These are phyloP conservation scores for Xylaria polymorpha DNA, from an alignment of 2,329 filamentous ascomycete genomes.

Conservation along the genomic window DNA sequence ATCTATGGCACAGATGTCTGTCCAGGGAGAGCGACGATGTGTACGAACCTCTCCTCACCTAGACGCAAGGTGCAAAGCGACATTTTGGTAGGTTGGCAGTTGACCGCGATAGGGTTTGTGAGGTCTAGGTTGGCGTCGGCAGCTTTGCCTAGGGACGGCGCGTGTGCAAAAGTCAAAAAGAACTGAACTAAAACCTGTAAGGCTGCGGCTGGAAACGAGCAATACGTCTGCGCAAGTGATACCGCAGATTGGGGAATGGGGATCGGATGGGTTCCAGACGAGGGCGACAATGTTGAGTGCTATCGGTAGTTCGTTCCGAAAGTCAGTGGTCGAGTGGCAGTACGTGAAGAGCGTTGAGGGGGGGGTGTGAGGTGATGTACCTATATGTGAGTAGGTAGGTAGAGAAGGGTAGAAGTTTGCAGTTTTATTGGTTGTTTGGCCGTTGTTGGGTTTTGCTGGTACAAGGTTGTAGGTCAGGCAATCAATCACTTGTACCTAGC, in stretches of 20 bases:
- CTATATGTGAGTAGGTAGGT: background rate
- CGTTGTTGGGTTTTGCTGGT: no score
- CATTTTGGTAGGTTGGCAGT: conserved; percentile 63
- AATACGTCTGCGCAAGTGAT: background rate
- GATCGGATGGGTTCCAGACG: background rate
- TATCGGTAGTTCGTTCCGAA: conserved; percentile 1
- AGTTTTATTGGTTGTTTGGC: no score
- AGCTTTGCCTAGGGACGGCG: conserved; percentile 4
- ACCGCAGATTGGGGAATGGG: background rate
- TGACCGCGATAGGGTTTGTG: background rate
- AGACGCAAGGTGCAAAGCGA: conserved; percentile 89
- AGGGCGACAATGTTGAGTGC: background rate
- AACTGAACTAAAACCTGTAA: conserved; percentile 13
- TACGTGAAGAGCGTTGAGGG: background rate
- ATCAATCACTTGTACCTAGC: background rate
- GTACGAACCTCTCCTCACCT: conserved; percentile 83
- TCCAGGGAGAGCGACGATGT: background rate
- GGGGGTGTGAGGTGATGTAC: no score
- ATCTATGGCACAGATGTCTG: conserved; percentile 3
- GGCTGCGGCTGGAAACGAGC: conserved; percentile 29
- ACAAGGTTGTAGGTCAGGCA: no score
- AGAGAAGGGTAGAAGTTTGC: background rate
- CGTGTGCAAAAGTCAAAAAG: conserved; percentile 3
- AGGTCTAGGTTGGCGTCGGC: background rate
- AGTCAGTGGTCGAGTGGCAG: background rate